phyloP scores from a whole-genome alignment of 768 basidiomycete species.

The Bullera alba region DNA sequence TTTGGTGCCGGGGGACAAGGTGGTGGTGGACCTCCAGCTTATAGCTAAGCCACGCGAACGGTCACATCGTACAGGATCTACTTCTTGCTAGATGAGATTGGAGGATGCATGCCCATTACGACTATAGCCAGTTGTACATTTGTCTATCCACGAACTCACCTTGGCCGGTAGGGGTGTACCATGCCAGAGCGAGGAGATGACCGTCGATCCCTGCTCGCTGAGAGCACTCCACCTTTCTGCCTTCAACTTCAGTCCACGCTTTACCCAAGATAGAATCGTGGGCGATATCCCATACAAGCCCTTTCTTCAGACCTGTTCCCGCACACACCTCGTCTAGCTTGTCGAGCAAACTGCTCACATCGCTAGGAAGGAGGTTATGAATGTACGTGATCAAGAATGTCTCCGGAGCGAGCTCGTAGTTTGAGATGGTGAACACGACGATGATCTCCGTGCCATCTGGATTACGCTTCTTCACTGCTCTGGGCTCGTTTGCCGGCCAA shows the following conservation, averaged over 20 bases:
- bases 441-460: neutral
- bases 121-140: neutral
- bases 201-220: neutral
- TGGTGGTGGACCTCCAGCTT: constrained; percentile 4
- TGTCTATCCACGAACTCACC: neutral
- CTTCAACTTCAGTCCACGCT: no score
- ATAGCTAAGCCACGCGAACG: constrained; percentile 1
- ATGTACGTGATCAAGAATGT: neutral
- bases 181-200: neutral
- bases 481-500: neutral
- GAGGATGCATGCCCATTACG: neutral
- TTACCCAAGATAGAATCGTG: no score
- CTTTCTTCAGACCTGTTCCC: neutral
- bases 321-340: neutral
- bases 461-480: neutral
- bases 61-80: neutral
- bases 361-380: neutral
- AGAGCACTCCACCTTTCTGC: neutral
- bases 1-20: neutral
- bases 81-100: neutral
- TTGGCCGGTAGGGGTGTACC: no score
- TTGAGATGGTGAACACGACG: neutral
- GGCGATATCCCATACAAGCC: neutral
- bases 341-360: neutral
- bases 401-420: neutral